Evolutionary conservation across 306 rosid species (phyloP).

Genomic region (Pueraria montana): DNA sequence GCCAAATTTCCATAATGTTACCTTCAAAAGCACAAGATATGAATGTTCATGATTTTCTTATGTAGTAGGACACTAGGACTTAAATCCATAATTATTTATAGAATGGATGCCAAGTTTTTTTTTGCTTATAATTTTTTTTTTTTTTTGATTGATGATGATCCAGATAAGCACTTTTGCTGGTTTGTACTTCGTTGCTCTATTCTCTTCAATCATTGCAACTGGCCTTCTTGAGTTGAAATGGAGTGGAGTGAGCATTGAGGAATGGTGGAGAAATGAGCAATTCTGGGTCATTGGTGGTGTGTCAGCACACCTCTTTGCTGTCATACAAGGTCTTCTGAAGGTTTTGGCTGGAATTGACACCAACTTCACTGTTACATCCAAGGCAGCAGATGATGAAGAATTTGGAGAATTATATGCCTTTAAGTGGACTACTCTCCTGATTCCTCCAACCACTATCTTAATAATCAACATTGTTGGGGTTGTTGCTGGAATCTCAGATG

Average conservation of each 20-base stretch:
- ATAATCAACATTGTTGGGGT: slow-evolving; percentile 93
- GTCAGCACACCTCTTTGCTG: slow-evolving; percentile 91
- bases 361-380: slow-evolving; percentile 91
- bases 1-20: slow-evolving; percentile 14
- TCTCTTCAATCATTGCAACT: slow-evolving; percentile 83
- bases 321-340: slow-evolving; percentile 92
- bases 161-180: slow-evolving; percentile 98
- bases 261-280: slow-evolving; percentile 99
- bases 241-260: slow-evolving; percentile 99
- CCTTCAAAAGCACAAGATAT: slow-evolving; percentile 34
- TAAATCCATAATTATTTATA: neutral
- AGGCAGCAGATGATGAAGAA: slow-evolving; percentile 92
- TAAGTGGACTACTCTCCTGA: slow-evolving; percentile 94
- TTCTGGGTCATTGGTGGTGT: slow-evolving; percentile 99
- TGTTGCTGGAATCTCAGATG: slow-evolving; percentile 96
- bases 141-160: slow-evolving; percentile 44
- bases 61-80: slow-evolving; percentile 15
- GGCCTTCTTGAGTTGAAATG: slow-evolving; percentile 97
- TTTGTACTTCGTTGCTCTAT: slow-evolving; percentile 82
- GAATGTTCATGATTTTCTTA: slow-evolving; percentile 32
- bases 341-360: slow-evolving; percentile 92
- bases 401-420: slow-evolving; percentile 84
- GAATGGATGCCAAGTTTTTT: slow-evolving; percentile 32
- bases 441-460: slow-evolving; percentile 92
- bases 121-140: slow-evolving; percentile 42